Percentiles rank a stretch among this genome's conserved stretches.
Evolutionary conservation across 179 eudicot genomes (phyloP).

Genomic region (Beta macrorhiza): DNA sequence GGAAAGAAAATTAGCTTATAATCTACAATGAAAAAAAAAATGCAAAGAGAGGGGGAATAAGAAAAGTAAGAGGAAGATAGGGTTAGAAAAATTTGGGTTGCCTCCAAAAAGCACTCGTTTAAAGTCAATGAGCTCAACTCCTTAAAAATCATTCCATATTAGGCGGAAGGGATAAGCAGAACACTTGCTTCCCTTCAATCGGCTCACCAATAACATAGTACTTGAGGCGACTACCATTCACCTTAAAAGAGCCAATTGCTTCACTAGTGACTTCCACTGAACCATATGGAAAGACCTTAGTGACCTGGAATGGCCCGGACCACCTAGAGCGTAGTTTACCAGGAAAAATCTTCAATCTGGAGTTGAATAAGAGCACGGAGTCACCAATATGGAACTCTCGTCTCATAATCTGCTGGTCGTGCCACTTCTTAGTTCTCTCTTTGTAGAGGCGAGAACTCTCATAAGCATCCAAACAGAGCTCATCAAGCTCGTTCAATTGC

Average conservation of each 20-base stretch:
- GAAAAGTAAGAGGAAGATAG: too few species aligned
- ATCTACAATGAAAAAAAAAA: too few species aligned
- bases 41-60: not conserved
- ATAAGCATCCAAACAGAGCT: not conserved
- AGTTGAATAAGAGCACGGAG: not conserved
- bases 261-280: too few species aligned
- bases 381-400: not conserved
- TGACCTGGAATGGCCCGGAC: not conserved
- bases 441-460: not conserved
- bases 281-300: too few species aligned
- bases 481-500: not conserved
- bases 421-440: not conserved
- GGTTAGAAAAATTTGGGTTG: not conserved
- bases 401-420: not conserved
- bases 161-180: too few species aligned
- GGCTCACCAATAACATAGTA: too few species aligned
- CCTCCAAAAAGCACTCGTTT: not conserved
- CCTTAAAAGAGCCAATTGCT: too few species aligned
- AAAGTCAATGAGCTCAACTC: not conserved
- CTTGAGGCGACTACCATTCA: too few species aligned
- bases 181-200: too few species aligned
- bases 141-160: too few species aligned
- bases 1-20: too few species aligned
- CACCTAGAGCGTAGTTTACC: not conserved
- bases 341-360: not conserved